Base-by-base conservation (phyloP, 495 filamentous ascomycete species). In the Podospora pseudocomata region DNA sequence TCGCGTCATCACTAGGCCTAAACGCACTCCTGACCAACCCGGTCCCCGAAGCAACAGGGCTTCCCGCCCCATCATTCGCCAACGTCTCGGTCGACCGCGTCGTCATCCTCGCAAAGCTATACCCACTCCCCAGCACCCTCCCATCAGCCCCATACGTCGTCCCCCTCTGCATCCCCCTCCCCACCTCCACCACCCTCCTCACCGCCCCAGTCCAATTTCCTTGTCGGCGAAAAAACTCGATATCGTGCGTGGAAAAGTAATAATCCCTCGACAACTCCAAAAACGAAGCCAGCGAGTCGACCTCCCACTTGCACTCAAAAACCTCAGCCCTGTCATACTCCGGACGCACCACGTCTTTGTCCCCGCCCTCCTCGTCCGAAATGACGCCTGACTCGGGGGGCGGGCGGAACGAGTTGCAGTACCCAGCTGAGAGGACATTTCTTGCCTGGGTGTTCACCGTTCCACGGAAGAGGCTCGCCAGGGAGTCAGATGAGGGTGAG, bases 231-330 rank as follows among this genome's bases (percentile, higher is more conserved):
- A 23, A 23, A 23, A 23, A 90, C 6, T 73, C 72, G 0, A 78
- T 67, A 70, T 90, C 87, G n/a, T 79, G 66, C 0, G 89, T 90
- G 1, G 82, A 79, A n/a, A 80, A 77, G 69, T 86, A 86, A 74
- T 91, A 91, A 59, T 86, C 79, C 0, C 74, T 75, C 0, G 81
- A 85, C 20, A 90, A 75, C 73, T 89, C 81, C 16, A 90, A 74
- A 72, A 91, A 90, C 0, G 87, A 84, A 2, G 89, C 88, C 0
- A 91, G 80, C 15, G 83, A 86, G 74, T 90, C 89, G n/a, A 91
- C 80, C 72, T 90, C 89, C 73, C 86, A 90, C 75, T 90, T 90
- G 73, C 81, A 84, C 67, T 83, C 81, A 54, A 84, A 83, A 3
- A 83, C 82, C 23, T 1, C 1, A 23, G 23, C 23, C 23, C 23